A percentile compares a stretch with the other conserved stretches of the same genome.
Conservation (phyloP, 2,329 filamentous ascomycete species). For the Fusarium sublunatum region DNA sequence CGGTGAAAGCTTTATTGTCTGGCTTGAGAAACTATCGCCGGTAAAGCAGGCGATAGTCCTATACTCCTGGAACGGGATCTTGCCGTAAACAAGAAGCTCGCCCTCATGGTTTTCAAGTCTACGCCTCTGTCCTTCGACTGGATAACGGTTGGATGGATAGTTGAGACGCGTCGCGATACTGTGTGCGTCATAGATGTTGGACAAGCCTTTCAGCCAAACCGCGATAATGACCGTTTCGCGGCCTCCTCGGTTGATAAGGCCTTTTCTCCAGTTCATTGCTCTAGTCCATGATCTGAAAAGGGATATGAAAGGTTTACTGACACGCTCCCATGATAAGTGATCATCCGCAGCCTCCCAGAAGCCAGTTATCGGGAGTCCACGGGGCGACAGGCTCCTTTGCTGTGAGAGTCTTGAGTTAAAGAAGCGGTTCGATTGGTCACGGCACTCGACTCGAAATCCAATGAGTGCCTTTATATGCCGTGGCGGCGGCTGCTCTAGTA, state of each 20-base stretch:
- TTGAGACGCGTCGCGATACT: background rate
- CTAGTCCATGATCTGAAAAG: background rate
- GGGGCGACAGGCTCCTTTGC: background rate
- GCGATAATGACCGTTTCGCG: background rate
- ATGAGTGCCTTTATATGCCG: background rate
- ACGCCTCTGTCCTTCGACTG: rapidly evolving
- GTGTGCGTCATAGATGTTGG: background rate
- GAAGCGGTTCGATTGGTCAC: rapidly evolving
- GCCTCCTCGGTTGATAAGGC: background rate
- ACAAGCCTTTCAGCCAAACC: slow-evolving; percentile 1
- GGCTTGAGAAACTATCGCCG: background rate
- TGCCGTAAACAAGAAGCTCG: background rate
- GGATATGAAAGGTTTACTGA: background rate
- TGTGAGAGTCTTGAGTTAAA: background rate
- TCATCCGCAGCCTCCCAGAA: background rate
- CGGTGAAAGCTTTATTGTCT: background rate
- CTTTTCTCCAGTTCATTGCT: background rate
- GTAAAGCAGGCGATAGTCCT: slow-evolving; percentile 3
- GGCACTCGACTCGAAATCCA: slow-evolving; percentile 2
- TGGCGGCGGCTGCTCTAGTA: rapidly evolving
- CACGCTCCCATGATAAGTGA: background rate
- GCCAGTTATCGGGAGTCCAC: too few species aligned
- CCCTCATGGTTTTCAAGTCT: rapidly evolving
- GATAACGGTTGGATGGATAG: rapidly evolving
- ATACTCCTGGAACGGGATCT: background rate